Base-by-base conservation (phyloP, 2,329 filamentous ascomycete species). In the Lomentospora prolificans region DNA sequence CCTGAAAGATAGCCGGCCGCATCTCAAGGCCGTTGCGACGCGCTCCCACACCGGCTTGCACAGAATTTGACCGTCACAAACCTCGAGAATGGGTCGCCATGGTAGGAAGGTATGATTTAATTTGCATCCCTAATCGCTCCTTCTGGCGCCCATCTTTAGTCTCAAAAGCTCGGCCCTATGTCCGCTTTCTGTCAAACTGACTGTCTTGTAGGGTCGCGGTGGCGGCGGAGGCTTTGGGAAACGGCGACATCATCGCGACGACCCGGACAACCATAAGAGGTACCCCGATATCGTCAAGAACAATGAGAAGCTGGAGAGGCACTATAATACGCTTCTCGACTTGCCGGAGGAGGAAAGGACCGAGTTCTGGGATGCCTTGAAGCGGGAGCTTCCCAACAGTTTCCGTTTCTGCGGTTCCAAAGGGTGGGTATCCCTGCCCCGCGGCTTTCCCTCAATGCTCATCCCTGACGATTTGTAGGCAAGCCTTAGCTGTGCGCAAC, bases 351-450 rank as follows among this genome's bases (percentile, higher is more conserved):
- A 85, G 50, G 92, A 97, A 72, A 84, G 81, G 64, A 76, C 83
- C 57, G 78, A 81, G 8, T 97, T 96, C 72, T 99, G 94, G 94
- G 79, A 81, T 36, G 82, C 87, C 0, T 75, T 97, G 68, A 82
- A 84, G 65, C 82, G 86, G 60, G 91, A 97, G 67, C 76, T 99
- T 53, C 94, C 94, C 56, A 97, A 96, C 75, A 96, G 91, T 71
- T 99, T 97, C 76, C 85, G 94, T 59, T 99, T 99, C 73, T 95
- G 90, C 58, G 94, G 94, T 36, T 96, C 90, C 50, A 95, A 92
- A 78, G 89, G 89, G 86, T 89, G 77, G 24, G 70, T 66, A 14
- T 8, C 8, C 7, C 44, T 22, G 39, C 31, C 24, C 3, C n/a
- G 8, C 41, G 39, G 10, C 22, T 51, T 25, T 14, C 25, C 7